phyloP scores from a whole-genome alignment of 768 basidiomycete genomes.

The Lentinula edodes region DNA sequence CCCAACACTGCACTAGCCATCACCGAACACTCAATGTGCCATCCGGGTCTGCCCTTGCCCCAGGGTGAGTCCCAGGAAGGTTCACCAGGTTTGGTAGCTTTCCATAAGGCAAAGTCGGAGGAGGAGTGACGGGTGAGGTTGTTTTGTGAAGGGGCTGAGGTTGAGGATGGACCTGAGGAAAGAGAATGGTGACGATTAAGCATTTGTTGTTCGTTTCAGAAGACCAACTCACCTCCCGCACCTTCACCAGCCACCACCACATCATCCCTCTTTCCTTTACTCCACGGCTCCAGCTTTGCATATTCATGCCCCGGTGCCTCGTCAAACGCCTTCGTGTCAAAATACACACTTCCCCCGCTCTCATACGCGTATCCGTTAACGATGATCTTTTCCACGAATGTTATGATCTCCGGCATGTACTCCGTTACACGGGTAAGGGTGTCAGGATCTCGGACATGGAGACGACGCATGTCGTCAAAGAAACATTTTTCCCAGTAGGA shows the following conservation, averaged over 20 bases:
- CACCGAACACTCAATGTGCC: slow-evolving; percentile 99
- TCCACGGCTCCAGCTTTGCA: slow-evolving; percentile 94
- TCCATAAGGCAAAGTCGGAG: slow-evolving; percentile 97
- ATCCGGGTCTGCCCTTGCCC: slow-evolving; percentile 94
- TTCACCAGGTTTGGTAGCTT: slow-evolving; percentile 92
- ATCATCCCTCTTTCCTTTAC: slow-evolving; percentile 88
- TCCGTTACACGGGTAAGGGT: slow-evolving; percentile 93
- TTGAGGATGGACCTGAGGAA: slow-evolving; percentile 22
- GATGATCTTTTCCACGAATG: slow-evolving; percentile 82
- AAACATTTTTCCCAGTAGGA: slow-evolving; percentile 87
- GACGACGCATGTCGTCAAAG: slow-evolving; percentile 88
- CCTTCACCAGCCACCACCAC: too few species aligned
- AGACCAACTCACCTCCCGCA: slow-evolving; percentile 54
- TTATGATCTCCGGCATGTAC: slow-evolving; percentile 92
- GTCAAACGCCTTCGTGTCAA: slow-evolving; percentile 83
- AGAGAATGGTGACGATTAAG: background rate
- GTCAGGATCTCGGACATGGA: slow-evolving; percentile 84
- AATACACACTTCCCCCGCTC: slow-evolving; percentile 80
- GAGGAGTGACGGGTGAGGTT: slow-evolving; percentile 67
- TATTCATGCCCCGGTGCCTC: slow-evolving; percentile 73
- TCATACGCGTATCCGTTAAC: slow-evolving; percentile 78
- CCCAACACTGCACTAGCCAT: slow-evolving; percentile 94
- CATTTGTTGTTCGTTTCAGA: background rate
- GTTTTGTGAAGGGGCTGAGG: slow-evolving; percentile 40
- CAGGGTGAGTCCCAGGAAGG: slow-evolving; percentile 96